Base-by-base conservation (phyloP, 108 stramenopile species). In the Skeletonema menzelii region DNA sequence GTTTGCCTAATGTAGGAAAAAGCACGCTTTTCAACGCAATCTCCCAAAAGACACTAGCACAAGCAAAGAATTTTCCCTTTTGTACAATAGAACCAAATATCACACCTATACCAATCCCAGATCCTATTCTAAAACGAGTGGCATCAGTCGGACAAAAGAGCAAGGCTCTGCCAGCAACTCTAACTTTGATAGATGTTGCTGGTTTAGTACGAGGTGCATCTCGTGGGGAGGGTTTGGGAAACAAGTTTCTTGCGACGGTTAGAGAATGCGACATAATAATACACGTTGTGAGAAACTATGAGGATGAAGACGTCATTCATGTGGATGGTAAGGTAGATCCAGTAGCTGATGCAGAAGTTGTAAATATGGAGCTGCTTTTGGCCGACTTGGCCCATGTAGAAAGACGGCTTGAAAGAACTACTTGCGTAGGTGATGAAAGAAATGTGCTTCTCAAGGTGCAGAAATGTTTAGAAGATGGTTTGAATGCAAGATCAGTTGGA, bases 61-160 rank as follows among this genome's bases (percentile, higher is more conserved):
- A 74, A 10, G 82, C 88, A 0, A 84, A 75, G 27, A 97, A 96
- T 72, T 97, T 90, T 77, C 97, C 98, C n/a, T 99, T 98, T 86
- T 98, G 98, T 71, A 98, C 97, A 58, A 97, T 98, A 47, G 98
- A 98, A 65, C 98, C 98, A 56, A 96, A 98, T 44, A 69, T 87
- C 8, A 89, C 96, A 14, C 75, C 84, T 4, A 88, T 95, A 10
- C 69, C 88, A 7, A 86, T 98, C 19, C 96, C 93, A 10, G 96
- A 97, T 74, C 65, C 72, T 1, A 74, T 83, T 35, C 77, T 97
- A 40, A 27, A 70, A 27, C 40, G 27, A 38, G 78, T 97, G 30
- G 80, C 70, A 12, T n/a, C 32, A 24, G n/a, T 67, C 56, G 55
- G 70, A 7, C 84, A 82, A 61, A 85, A 82, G 35, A 70, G 20